Evolutionary conservation across 2,329 filamentous ascomycete species (phyloP), one percentile per base, ranked within the genome.

Genomic region (Polytolypa hystricis): DNA sequence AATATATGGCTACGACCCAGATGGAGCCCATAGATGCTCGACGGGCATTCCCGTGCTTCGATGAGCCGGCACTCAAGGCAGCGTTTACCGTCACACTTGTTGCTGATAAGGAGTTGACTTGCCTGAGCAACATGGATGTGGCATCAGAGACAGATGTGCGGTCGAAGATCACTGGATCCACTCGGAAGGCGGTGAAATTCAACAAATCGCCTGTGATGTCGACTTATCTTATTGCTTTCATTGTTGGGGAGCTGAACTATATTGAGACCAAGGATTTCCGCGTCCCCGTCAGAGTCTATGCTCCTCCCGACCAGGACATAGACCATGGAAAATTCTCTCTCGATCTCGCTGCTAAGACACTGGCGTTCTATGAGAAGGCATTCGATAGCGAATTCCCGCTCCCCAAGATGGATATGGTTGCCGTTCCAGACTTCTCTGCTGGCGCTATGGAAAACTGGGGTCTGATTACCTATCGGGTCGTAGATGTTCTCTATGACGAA

Each of bases 391-490:
- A 81, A 20, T 95, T 91, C 55, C 85, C 85, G 5, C 67, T 93
- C 28, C 85, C 85, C 35, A 93, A 93, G 72, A 91, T 93, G 83
- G 85, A 93, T 61, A 91, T 93, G 81, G 79, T 93, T 49, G 87
- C 89, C 30, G 87, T 96, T 54, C 89, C 89, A 11, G 89, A 96
- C 57, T 96, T 96, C 57, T 85, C 85, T 34, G 85, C 86, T 33
- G 89, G 89, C 44, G 89, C 87, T 41, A 95, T 96, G 87, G 87
- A 96, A 70, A 96, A 96, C 61, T 96, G 89, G 89, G 89, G 89
- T 55, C 69, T 96, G 35, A 78, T 96, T 48, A 96, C 89, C 5
- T 96, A 95, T 66, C 81, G 89, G 46, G 83, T 93, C 15, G 87
- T 95, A 21, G 85, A 93, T 54, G 62, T 96, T 31, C 73, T 96